These are phyloP conservation scores for Trichophaea hybrida DNA, from an alignment of 2,329 filamentous ascomycete genomes.

Conservation along the genomic window DNA sequence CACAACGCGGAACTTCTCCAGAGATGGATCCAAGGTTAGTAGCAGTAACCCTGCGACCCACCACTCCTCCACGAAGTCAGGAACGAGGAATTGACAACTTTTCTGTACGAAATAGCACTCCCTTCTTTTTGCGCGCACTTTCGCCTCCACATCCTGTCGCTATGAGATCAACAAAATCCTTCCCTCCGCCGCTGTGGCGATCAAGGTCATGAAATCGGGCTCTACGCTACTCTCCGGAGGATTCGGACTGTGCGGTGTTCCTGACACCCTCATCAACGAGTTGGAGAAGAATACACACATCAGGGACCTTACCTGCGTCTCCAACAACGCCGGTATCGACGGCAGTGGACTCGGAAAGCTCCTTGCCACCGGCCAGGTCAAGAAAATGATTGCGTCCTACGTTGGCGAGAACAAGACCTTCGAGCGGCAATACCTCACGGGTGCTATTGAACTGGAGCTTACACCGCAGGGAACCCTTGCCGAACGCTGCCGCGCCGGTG, in stretches of 20 bases:
- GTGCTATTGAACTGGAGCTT: conserved; percentile 60
- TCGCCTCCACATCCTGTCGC: conserved; percentile 23
- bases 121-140: conserved; percentile 24
- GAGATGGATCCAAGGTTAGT: conserved; percentile 1
- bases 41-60: background rate
- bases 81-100: background rate
- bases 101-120: conserved; percentile 3
- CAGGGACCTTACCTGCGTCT: conserved; percentile 51
- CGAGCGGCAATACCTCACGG: conserved; percentile 59
- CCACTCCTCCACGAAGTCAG: too few relatives aligned
- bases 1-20: conserved; percentile 9
- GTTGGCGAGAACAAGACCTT: conserved; percentile 64
- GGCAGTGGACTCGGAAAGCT: conserved; percentile 55
- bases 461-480: conserved; percentile 64
- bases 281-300: conserved; percentile 35
- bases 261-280: conserved; percentile 58
- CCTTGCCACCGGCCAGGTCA: conserved; percentile 53
- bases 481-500: conserved; percentile 56
- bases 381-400: conserved; percentile 59
- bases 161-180: conserved; percentile 29
- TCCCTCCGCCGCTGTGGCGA: conserved; percentile 48
- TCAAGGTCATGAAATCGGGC: conserved; percentile 55
- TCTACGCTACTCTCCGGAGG: conserved; percentile 61
- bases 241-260: conserved; percentile 69
- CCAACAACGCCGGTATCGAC: conserved; percentile 64